These are phyloP conservation scores for Penicillium sp. DNA, from an alignment of 2,329 filamentous ascomycete species.

Conservation along the genomic window DNA sequence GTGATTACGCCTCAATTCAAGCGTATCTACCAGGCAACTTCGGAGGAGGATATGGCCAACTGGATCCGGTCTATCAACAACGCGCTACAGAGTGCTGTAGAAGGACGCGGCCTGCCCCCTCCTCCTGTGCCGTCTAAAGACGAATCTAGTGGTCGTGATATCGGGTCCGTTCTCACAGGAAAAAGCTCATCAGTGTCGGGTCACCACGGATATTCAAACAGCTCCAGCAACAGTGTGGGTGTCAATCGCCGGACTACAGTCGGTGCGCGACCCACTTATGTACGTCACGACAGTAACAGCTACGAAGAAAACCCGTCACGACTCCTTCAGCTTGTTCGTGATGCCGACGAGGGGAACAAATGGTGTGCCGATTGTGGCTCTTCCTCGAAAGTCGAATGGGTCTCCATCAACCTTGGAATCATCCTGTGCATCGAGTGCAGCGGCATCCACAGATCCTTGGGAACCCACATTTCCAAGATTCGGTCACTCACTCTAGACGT, in stretches of 20 bases:
- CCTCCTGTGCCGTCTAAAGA: conserved; percentile 46
- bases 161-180: conserved; percentile 87
- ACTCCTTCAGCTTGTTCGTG: conserved; percentile 80
- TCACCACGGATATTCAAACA: conserved; percentile 49
- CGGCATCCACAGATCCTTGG: conserved; percentile 91
- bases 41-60: conserved; percentile 94
- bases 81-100: conserved; percentile 90
- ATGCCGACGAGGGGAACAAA: conserved; percentile 87
- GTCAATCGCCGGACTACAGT: conserved; percentile 87
- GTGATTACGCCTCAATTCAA: conserved; percentile 97
- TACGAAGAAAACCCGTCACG: conserved; percentile 82
- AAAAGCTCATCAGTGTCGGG: conserved; percentile 70
- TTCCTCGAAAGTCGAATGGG: conserved; percentile 93
- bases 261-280: conserved; percentile 74
- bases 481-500: conserved; percentile 93
- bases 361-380: conserved; percentile 95
- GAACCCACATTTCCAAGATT: conserved; percentile 96
- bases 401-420: conserved; percentile 95
- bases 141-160: conserved; percentile 72
- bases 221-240: conserved; percentile 56
- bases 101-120: conserved; percentile 63
- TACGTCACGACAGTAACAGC: conserved; percentile 65
- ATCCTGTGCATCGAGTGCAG: conserved; percentile 97
- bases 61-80: conserved; percentile 98
- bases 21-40: conserved; percentile 94